Conservation (phyloP, 2,329 filamentous ascomycete species). For the Ophiocordyceps unilateralis region DNA sequence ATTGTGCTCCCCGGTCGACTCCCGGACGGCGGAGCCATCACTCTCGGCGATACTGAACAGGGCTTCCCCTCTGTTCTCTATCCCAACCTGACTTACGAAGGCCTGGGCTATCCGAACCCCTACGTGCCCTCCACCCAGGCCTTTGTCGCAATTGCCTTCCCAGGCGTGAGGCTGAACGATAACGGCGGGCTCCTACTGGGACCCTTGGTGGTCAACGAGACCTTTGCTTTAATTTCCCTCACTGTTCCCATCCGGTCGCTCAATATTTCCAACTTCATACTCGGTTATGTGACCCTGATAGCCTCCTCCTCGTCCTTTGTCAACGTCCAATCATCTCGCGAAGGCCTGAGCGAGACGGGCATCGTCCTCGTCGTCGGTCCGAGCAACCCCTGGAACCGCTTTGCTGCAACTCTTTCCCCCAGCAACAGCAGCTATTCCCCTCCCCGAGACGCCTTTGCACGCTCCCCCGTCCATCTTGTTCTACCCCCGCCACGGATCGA, state of each 20-base stretch:
- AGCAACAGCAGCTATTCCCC: slow-evolving; percentile 29
- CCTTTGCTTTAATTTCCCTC: slow-evolving; percentile 61
- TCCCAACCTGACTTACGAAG: slow-evolving; percentile 56
- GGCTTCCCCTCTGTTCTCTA: slow-evolving; percentile 61
- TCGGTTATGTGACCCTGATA: slow-evolving; percentile 76
- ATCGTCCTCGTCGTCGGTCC: slow-evolving; percentile 56
- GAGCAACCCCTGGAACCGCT: slow-evolving; percentile 46
- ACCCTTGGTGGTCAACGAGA: slow-evolving; percentile 53
- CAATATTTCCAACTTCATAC: slow-evolving; percentile 38
- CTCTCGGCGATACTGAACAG: slow-evolving; percentile 41
- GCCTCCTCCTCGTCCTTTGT: slow-evolving; percentile 48
- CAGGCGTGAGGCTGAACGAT: slow-evolving; percentile 29
- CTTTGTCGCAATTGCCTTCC: slow-evolving; percentile 30
- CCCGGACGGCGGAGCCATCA: slow-evolving; percentile 37
- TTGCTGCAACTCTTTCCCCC: slow-evolving; percentile 25
- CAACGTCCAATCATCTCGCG: slow-evolving; percentile 41
- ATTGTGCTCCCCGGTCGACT: slow-evolving; percentile 39
- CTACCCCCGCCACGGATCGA: slow-evolving; percentile 30
- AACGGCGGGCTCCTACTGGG: slow-evolving; percentile 54
- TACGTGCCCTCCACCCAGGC: slow-evolving; percentile 22
- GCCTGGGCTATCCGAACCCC: slow-evolving; percentile 23
- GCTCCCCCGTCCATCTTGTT: slow-evolving; percentile 37
- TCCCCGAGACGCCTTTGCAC: slow-evolving; percentile 18
- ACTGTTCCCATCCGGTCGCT: slow-evolving; percentile 59
- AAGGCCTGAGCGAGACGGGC: slow-evolving; percentile 56